Conservation (phyloP, 148 eudicot genomes). For the Camellia japonica region DNA sequence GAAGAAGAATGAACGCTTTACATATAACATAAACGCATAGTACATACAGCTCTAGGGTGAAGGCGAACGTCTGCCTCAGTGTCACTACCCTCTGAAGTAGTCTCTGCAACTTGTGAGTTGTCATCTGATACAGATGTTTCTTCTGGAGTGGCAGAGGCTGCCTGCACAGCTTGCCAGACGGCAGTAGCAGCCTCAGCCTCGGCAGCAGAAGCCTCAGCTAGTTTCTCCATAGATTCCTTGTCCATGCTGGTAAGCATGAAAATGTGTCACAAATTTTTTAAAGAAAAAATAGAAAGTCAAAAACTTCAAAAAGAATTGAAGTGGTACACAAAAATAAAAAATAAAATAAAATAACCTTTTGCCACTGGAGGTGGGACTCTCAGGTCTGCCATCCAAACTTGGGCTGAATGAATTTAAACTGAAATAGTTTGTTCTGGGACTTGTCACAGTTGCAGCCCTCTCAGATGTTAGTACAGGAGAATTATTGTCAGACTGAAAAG, state of each 20-base stretch:
- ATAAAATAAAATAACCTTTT: slow-evolving; percentile 37
- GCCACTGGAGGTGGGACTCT: slow-evolving; percentile 43
- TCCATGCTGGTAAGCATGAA: slow-evolving; percentile 45
- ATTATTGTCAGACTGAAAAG: slow-evolving; percentile 52
- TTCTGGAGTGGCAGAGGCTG: slow-evolving; percentile 63
- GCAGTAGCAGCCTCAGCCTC: slow-evolving; percentile 91
- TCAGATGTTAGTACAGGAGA: slow-evolving; percentile 46
- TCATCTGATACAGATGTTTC: slow-evolving; percentile 60
- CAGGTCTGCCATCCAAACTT: slow-evolving; percentile 41
- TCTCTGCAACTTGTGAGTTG: slow-evolving; percentile 57
- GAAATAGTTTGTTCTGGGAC: slow-evolving; percentile 39
- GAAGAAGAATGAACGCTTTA: slow-evolving; percentile 5
- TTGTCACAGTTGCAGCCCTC: slow-evolving; percentile 35
- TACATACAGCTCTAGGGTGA: slow-evolving; percentile 92
- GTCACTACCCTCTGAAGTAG: slow-evolving; percentile 62
- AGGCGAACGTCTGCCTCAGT: slow-evolving; percentile 81
- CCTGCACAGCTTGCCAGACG: slow-evolving; percentile 95
- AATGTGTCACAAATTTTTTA: neutral
- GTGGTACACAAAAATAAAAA: neutral
- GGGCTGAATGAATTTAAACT: slow-evolving; percentile 28
- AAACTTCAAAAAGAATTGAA: neutral
- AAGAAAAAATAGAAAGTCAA: neutral
- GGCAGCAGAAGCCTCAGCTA: slow-evolving; percentile 81
- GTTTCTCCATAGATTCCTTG: slow-evolving; percentile 65
- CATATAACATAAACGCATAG: neutral